A percentile compares a stretch with the other conserved stretches of the same genome.
These are phyloP conservation scores for Kodamaea hsintzibuensis DNA, from an alignment of 805 yeast species.

Conservation along the genomic window DNA sequence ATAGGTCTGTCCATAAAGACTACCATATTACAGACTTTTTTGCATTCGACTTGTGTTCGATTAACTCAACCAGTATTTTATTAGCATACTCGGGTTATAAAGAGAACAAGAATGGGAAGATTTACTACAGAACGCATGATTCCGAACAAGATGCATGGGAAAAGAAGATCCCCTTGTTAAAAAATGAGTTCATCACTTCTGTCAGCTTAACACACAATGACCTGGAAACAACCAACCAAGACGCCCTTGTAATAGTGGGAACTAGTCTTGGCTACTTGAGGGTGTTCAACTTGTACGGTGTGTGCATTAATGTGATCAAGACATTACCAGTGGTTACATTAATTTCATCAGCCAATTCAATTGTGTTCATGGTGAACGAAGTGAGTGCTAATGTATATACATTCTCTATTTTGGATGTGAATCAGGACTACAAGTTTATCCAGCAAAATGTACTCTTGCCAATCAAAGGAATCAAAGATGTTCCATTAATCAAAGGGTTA, in stretches of 20 bases:
- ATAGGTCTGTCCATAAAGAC: conserved; percentile 70
- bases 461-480: conserved; percentile 18
- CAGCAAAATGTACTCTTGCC: conserved; percentile 44
- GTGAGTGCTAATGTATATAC: conserved; percentile 34
- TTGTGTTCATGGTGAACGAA: conserved; percentile 53
- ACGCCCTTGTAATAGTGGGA: conserved; percentile 61
- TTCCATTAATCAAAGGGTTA: conserved; percentile 57
- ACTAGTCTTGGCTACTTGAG: conserved; percentile 77
- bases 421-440: conserved; percentile 38
- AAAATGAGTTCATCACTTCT: conserved; percentile 64
- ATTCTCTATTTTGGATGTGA: conserved; percentile 50
- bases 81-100: conserved; percentile 47
- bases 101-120: conserved; percentile 24
- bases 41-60: conserved; percentile 71
- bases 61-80: conserved; percentile 65
- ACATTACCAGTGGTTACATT: conserved; percentile 72
- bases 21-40: conserved; percentile 81
- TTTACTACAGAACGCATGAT: conserved; percentile 72
- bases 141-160: conserved; percentile 72
- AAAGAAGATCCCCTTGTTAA: conserved; percentile 50
- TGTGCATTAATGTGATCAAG: conserved; percentile 68
- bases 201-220: conserved; percentile 53
- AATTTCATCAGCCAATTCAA: conserved; percentile 57
- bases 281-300: conserved; percentile 69
- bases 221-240: conserved; percentile 10